Conservation (phyloP, 371 early-diverging fungal genomes). For the Actinomortierella ambigua region DNA sequence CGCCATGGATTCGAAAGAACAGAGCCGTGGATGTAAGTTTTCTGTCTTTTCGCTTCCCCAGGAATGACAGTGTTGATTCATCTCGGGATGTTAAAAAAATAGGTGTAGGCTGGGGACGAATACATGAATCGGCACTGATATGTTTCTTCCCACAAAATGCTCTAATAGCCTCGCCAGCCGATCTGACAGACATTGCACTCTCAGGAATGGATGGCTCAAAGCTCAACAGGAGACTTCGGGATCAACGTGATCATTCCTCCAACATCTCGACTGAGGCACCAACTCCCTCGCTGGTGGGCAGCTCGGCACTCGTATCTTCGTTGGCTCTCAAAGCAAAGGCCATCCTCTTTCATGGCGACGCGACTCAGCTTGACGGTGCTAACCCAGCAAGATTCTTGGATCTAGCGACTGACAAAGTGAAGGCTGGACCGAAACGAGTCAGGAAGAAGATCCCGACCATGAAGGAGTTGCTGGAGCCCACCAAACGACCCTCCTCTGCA, state of each 20-base stretch:
- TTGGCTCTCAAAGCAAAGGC: conserved; percentile 41
- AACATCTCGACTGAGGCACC: conserved; percentile 24
- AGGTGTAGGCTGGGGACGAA: no score
- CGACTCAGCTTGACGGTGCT: conserved; percentile 52
- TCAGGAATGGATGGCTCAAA: conserved; percentile 21
- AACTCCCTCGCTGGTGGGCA: conserved; percentile 21
- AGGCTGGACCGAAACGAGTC: conserved; percentile 18
- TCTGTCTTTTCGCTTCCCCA: no score
- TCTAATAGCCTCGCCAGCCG: conserved; percentile 9
- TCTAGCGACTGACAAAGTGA: conserved; percentile 28
- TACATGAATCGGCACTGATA: no score
- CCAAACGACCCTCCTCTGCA: not conserved
- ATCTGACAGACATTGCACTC: not conserved
- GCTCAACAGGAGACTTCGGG: conserved; percentile 37
- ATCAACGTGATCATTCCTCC: conserved; percentile 45
- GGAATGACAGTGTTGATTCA: no score
- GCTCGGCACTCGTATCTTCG: conserved; percentile 18
- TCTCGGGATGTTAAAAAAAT: no score
- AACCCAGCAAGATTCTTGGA: conserved; percentile 48
- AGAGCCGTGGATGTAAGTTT: conserved; percentile 21
- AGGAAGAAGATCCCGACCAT: conserved; percentile 35
- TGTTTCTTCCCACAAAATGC: no score
- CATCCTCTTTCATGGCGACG: conserved; percentile 39
- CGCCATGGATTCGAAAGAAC: not conserved
- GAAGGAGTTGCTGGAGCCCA: conserved; percentile 35